phyloP scores from a whole-genome alignment of 192 early-diverging fungal species.

The Jimgerdemannia lactiflua region DNA sequence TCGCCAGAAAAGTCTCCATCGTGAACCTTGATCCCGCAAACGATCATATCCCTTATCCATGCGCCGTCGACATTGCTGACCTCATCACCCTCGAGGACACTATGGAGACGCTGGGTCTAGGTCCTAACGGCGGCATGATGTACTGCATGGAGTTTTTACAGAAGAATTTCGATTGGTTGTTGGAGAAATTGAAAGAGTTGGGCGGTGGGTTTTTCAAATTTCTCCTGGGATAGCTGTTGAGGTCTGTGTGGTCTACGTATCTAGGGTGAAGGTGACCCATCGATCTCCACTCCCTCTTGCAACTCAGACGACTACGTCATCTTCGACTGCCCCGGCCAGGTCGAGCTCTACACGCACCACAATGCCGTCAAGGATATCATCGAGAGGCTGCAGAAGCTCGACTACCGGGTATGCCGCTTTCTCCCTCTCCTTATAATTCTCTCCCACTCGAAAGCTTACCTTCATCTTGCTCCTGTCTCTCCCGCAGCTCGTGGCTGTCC shows the following conservation, averaged over 20 bases:
- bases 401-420: conserved; percentile 56
- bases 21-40: conserved; percentile 99
- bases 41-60: conserved; percentile 81
- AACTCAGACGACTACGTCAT: conserved; percentile 82
- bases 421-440: neutral
- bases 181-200: conserved; percentile 64
- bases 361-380: conserved; percentile 76
- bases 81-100: conserved; percentile 93
- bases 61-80: conserved; percentile 80
- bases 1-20: conserved; percentile 66
- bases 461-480: neutral
- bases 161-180: conserved; percentile 91
- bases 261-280: neutral
- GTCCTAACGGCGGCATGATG: conserved; percentile 96
- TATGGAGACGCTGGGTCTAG: conserved; percentile 84
- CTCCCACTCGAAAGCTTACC: neutral
- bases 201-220: conserved; percentile 26
- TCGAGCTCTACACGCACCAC: conserved; percentile 98
- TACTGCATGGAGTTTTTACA: conserved; percentile 95
- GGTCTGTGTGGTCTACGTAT: neutral
- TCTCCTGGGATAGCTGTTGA: neutral
- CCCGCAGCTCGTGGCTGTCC: conserved; percentile 67
- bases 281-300: neutral
- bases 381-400: conserved; percentile 60
- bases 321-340: conserved; percentile 97